Conservation (phyloP, 345 rosid species). For the Firmiana major region DNA sequence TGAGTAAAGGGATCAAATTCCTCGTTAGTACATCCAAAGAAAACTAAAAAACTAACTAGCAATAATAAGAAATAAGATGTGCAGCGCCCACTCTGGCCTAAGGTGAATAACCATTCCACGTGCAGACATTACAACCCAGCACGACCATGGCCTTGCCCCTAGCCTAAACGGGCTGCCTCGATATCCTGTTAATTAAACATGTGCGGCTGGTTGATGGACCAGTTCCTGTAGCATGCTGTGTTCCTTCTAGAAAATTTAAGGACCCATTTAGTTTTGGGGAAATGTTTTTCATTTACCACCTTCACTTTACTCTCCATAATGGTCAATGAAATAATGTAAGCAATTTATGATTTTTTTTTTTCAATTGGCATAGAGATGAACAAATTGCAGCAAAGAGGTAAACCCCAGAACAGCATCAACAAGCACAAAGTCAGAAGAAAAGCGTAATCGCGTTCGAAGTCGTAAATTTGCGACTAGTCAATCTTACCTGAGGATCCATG, state of each 20-base stretch:
- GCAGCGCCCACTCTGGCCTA: not conserved
- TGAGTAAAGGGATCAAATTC: not conserved
- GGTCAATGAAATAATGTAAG: not conserved
- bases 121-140: not conserved
- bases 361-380: not conserved
- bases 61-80: not conserved
- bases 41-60: not conserved
- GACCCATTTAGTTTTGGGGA: not conserved
- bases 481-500: constrained; percentile 83
- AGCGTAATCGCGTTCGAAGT: not conserved
- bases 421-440: not conserved
- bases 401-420: not conserved
- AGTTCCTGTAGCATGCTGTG: not conserved
- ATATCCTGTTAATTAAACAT: not conserved
- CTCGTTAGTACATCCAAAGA: not conserved
- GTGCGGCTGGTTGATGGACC: not conserved
- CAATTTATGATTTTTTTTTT: not conserved
- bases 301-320: not conserved
- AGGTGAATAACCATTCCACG: not conserved
- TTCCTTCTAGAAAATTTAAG: not conserved
- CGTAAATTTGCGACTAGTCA: not conserved
- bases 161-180: not conserved
- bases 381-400: not conserved
- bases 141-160: not conserved
- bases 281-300: not conserved